phyloP scores from a whole-genome alignment of 768 basidiomycete genomes.

The Leccinum subtestaceum region DNA sequence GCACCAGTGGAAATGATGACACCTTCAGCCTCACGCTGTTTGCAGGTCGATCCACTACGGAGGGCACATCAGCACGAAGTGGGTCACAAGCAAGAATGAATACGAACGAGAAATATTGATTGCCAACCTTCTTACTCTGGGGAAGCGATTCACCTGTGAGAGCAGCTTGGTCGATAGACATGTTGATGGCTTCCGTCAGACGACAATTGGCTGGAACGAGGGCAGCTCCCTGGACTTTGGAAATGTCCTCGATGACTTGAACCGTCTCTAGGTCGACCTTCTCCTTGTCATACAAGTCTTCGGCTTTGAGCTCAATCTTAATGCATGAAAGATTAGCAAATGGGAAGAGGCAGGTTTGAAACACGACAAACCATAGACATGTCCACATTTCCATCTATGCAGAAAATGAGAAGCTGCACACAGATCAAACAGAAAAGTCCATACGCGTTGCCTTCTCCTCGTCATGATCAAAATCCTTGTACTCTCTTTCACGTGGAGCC shows the following conservation, averaged over 20 bases:
- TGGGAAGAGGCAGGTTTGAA: not conserved
- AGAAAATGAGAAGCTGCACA: slow-evolving; percentile 2
- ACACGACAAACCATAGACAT: slow-evolving; percentile 63
- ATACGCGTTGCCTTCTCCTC: slow-evolving; percentile 63
- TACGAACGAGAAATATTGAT: slow-evolving; percentile 97
- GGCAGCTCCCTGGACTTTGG: slow-evolving; percentile 53
- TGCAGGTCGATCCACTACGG: slow-evolving; percentile 89
- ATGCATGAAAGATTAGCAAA: not conserved
- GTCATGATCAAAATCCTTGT: slow-evolving; percentile 83
- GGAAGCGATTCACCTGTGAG: slow-evolving; percentile 97
- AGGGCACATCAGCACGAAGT: not conserved
- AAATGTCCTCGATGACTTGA: slow-evolving; percentile 94
- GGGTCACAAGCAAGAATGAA: not conserved
- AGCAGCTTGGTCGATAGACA: slow-evolving; percentile 97
- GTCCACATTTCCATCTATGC: slow-evolving; percentile 78
- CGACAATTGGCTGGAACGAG: slow-evolving; percentile 96
- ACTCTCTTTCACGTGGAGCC: slow-evolving; percentile 70
- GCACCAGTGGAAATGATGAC: slow-evolving; percentile 97
- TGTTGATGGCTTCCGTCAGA: slow-evolving; percentile 94
- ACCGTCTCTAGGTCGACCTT: slow-evolving; percentile 99
- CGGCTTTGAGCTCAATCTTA: slow-evolving; percentile 84
- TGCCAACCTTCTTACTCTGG: slow-evolving; percentile 85
- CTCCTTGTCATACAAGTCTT: slow-evolving; percentile 96
- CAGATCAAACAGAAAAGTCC: slow-evolving; percentile 25
- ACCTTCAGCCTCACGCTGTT: slow-evolving; percentile 98